These are phyloP conservation scores for Ilyonectria destructans DNA, from an alignment of 2,329 filamentous ascomycete species.

Conservation along the genomic window DNA sequence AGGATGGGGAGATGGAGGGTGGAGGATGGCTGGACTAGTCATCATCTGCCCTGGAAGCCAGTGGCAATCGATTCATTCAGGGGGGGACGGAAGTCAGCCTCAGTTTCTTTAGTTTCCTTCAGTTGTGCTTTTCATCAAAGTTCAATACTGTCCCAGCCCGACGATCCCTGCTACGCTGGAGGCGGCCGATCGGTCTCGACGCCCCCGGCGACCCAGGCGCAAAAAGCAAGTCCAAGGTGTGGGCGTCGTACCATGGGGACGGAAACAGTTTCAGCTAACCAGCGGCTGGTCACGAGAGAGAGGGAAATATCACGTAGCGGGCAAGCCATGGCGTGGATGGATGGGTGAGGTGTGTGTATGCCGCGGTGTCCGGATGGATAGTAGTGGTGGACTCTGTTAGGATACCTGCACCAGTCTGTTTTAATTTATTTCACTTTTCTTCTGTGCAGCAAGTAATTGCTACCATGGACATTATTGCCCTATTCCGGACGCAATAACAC, in stretches of 20 bases:
- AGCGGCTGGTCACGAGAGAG: conserved; percentile 19
- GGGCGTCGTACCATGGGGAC: conserved; percentile 5
- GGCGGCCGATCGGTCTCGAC: not conserved
- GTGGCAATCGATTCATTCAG: too few species aligned
- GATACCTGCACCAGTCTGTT: not conserved
- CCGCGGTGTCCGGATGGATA: not conserved
- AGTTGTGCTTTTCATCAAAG: too few species aligned
- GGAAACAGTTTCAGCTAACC: conserved; percentile 5
- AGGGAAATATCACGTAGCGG: not conserved
- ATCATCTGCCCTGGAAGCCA: too few species aligned
- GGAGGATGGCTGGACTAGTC: not conserved
- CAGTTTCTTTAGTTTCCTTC: too few species aligned
- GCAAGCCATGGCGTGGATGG: not conserved
- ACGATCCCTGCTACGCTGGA: not conserved
- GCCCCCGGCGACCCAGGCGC: conserved; percentile 2
- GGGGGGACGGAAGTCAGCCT: too few species aligned
- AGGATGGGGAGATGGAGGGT: not conserved
- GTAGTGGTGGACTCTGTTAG: not conserved
- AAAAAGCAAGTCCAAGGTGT: conserved; percentile 21
- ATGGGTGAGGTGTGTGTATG: not conserved
- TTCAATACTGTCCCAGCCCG: not conserved
- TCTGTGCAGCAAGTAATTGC: too few species aligned
- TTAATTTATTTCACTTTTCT: too few species aligned
- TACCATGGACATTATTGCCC: too few species aligned
- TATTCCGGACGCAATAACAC: too few species aligned